Percentiles rank a stretch among this genome's conserved stretches.
Conservation (phyloP, 805 yeast species). For the Hanseniaspora valbyensis region DNA sequence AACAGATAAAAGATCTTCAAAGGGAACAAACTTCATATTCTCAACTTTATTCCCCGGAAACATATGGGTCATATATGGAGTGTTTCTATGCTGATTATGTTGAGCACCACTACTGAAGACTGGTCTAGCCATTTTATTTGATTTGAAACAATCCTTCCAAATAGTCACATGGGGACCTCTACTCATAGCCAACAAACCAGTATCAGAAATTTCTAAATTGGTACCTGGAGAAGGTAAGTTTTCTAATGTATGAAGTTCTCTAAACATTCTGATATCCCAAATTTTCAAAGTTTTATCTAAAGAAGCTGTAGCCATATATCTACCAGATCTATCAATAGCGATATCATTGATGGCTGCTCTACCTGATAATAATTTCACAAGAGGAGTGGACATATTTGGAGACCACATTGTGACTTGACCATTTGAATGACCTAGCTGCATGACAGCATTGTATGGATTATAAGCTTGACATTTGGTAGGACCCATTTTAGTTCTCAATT, state of each 20-base stretch:
- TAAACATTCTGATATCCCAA: slow-evolving; percentile 85
- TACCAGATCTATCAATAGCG: slow-evolving; percentile 83
- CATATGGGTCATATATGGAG: slow-evolving; percentile 88
- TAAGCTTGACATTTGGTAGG: slow-evolving; percentile 81
- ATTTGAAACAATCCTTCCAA: slow-evolving; percentile 75
- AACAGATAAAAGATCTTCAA: slow-evolving; percentile 87
- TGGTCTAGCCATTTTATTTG: slow-evolving; percentile 39
- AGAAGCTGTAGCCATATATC: slow-evolving; percentile 88
- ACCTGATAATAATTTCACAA: slow-evolving; percentile 68
- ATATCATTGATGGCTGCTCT: slow-evolving; percentile 81
- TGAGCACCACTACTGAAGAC: slow-evolving; percentile 28
- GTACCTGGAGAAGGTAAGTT: slow-evolving; percentile 78
- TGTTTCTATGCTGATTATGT: slow-evolving; percentile 28
- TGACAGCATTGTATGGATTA: slow-evolving; percentile 91
- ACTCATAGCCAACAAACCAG: slow-evolving; percentile 76
- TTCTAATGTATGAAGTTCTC: slow-evolving; percentile 49
- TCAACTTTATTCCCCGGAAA: slow-evolving; percentile 66
- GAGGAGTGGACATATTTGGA: slow-evolving; percentile 74
- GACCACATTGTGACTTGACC: slow-evolving; percentile 93
- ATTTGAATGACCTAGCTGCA: slow-evolving; percentile 85
- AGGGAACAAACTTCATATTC: slow-evolving; percentile 70
- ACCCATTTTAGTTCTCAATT: slow-evolving; percentile 76
- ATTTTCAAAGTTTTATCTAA: slow-evolving; percentile 73
- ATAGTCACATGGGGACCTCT: slow-evolving; percentile 93
- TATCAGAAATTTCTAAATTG: slow-evolving; percentile 69